Evolutionary conservation across 495 filamentous ascomycete species (phyloP), one percentile per base, ranked within the genome.

Genomic region (Aspergillus conjunctus): DNA sequence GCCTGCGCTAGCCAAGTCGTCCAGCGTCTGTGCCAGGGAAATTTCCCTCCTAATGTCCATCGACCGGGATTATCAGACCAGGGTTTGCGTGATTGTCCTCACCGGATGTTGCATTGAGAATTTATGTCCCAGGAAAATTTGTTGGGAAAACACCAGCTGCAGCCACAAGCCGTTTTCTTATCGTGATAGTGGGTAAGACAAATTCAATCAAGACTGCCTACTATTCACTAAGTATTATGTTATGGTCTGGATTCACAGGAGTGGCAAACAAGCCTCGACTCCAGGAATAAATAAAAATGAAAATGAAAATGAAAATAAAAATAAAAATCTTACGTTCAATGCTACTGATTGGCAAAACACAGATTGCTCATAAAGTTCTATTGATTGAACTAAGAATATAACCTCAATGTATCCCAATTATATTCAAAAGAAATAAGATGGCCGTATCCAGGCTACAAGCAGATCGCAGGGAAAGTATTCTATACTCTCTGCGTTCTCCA

Each of bases 381-480:
- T 51, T n/a, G 34, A 44, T 52, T 33, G 48, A 41, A 41, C 12
- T 59, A 51, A 59, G 44, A n/a, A 12, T 32, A 30, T 59, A 45
- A 41, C 37, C 37, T 37, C 21, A 46, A 41, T 26, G 17, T 33
- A 56, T 56, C 21, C 41, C 48, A 41, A 44, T 14, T 39, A 39
- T 54, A 43, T 54, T 34, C 52, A 54, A 32, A 48, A 34, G 22
- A 26, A 26, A 26, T 2, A 55, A 44, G 12, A 54, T 21, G 17
- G 58, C 26, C 48, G 17, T 51, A 43, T 46, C 5, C 48, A 8
- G 33, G 58, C 26, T 39, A 11, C 21, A 12, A 32, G 21, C 4
- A 39, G 48, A 59, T 59, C 41, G 34, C 39, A 54, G n/a, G 14
- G 51, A 60, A 21, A 51, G 39, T 54, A 46, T 54, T 37, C 51